Conservation (phyloP, 1,284 basidiomycete species). For the Anthracocystis panici-leucophaei region DNA sequence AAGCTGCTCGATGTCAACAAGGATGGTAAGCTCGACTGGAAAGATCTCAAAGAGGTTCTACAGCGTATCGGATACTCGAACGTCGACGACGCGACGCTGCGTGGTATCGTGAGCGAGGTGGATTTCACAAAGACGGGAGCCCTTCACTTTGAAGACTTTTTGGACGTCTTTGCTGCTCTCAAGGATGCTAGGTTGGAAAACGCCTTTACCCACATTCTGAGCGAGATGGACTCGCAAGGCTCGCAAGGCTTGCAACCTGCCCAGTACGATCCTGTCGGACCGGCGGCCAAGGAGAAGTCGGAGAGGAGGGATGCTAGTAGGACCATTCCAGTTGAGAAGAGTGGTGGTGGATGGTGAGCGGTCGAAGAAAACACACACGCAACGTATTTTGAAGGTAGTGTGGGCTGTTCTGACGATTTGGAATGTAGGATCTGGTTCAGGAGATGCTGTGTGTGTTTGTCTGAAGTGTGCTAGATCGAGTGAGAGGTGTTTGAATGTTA, state of each 20-base stretch:
- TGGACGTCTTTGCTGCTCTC: slow-evolving; percentile 62
- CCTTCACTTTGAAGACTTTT: slow-evolving; percentile 64
- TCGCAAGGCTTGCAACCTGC: slow-evolving; percentile 44
- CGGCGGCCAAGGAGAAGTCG: slow-evolving; percentile 54
- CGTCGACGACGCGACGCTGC: slow-evolving; percentile 56
- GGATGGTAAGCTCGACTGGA: slow-evolving; percentile 61
- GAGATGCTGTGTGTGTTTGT: too few relatives aligned
- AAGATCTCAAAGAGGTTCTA: slow-evolving; percentile 62
- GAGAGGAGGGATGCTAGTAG: slow-evolving; percentile 56
- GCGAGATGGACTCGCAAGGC: slow-evolving; percentile 55
- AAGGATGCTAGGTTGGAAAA: slow-evolving; percentile 62
- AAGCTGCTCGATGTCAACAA: slow-evolving; percentile 60
- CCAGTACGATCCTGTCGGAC: slow-evolving; percentile 54
- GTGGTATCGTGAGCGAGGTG: slow-evolving; percentile 61
- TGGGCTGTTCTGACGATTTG: slow-evolving; percentile 5
- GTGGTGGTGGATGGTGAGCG: slow-evolving; percentile 62
- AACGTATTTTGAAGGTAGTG: background rate
- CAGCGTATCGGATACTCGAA: slow-evolving; percentile 58
- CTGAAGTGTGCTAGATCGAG: background rate
- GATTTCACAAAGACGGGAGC: slow-evolving; percentile 59
- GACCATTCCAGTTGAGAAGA: slow-evolving; percentile 63
- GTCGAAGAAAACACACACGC: slow-evolving; percentile 6
- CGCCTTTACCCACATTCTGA: slow-evolving; percentile 62
- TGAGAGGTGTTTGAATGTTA: slow-evolving; percentile 2
- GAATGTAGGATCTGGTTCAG: background rate